These are phyloP conservation scores for Cylindrodendrum hubeiense DNA, from an alignment of 2,329 filamentous ascomycete genomes.

Conservation along the genomic window DNA sequence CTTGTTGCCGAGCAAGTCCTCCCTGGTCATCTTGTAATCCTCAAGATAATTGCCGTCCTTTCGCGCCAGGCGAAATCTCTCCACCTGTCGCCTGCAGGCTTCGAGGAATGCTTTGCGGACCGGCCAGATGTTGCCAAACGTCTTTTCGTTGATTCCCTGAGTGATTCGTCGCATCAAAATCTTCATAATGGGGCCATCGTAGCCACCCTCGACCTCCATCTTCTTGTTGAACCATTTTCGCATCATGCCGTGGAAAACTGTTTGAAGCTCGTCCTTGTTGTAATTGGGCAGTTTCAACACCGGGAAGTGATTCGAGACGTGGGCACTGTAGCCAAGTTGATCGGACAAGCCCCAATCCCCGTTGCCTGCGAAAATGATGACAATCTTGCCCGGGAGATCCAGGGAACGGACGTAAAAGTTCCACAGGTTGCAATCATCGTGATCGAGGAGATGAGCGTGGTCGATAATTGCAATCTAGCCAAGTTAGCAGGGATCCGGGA, in stretches of 20 bases:
- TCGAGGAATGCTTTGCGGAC: constrained; percentile 69
- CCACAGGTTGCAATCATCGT: constrained; percentile 45
- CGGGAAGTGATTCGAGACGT: constrained; percentile 46
- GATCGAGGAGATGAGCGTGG: constrained; percentile 45
- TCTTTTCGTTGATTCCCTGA: constrained; percentile 68
- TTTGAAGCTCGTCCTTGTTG: constrained; percentile 69
- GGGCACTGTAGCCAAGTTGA: constrained; percentile 68
- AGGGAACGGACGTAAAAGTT: constrained; percentile 43
- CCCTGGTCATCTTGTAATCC: constrained; percentile 59
- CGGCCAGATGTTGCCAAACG: constrained; percentile 78
- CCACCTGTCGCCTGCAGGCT: constrained; percentile 67
- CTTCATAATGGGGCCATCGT: constrained; percentile 70
- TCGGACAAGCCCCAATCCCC: constrained; percentile 67
- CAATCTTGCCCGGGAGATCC: constrained; percentile 44
- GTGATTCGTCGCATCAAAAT: constrained; percentile 73
- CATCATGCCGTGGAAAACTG: constrained; percentile 69
- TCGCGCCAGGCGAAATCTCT: constrained; percentile 60
- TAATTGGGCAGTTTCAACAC: constrained; percentile 75
- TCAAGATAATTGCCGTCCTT: constrained; percentile 40
- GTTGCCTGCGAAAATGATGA: constrained; percentile 46
- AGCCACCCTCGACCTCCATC: constrained; percentile 72
- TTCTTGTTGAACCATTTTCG: constrained; percentile 62
- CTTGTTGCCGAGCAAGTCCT: constrained; percentile 78
- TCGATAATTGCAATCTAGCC: constrained; percentile 45
- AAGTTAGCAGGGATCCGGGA: constrained; percentile 19